Conservation (phyloP, 2,329 filamentous ascomycete species). For the Talaromyces amestolkiae region DNA sequence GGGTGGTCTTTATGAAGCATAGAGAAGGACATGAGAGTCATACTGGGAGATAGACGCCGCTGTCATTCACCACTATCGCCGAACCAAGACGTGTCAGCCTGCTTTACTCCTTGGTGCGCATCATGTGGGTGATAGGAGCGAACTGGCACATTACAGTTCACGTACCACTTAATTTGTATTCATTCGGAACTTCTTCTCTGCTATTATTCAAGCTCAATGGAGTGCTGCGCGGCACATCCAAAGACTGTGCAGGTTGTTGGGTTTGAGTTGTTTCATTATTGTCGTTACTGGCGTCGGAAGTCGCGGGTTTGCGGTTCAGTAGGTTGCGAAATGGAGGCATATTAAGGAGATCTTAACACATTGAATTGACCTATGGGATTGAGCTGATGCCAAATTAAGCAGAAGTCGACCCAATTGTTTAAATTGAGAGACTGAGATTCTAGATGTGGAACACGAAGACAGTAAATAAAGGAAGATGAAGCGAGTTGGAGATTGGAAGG, state of each 20-base stretch:
- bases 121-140: neutral
- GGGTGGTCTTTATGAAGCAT: neutral
- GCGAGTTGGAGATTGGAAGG: neutral
- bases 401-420: neutral
- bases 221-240: constrained; percentile 44
- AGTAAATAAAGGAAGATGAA: neutral
- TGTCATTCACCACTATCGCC: constrained; percentile 83
- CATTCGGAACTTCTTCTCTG: constrained; percentile 65
- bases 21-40: constrained; percentile 30
- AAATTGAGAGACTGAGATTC: neutral
- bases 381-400: neutral
- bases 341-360: constrained; percentile 22
- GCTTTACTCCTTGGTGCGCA: neutral
- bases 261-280: constrained; percentile 56
- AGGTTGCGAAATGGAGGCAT: constrained; percentile 73
- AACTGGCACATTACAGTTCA: neutral
- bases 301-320: constrained; percentile 61
- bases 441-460: neutral
- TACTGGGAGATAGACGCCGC: constrained; percentile 90
- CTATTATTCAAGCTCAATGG: constrained; percentile 60
- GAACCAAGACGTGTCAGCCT: constrained; percentile 25
- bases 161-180: constrained; percentile 77
- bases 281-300: constrained; percentile 29
- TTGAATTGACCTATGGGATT: neutral
- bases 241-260: constrained; percentile 35